These are phyloP conservation scores for Arctium minus DNA, from an alignment of 129 eudicot species.

Conservation along the genomic window DNA sequence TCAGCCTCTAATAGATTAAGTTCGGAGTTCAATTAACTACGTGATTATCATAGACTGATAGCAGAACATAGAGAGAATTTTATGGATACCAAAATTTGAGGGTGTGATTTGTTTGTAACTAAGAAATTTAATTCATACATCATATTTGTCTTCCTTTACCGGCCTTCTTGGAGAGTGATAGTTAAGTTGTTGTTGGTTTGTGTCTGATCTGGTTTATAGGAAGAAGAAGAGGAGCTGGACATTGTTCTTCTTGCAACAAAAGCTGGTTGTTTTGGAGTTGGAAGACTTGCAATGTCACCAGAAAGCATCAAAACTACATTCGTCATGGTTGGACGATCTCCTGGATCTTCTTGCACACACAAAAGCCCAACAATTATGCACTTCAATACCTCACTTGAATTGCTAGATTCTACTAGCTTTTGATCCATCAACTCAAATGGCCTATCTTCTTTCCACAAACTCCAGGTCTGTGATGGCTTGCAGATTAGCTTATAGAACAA, in stretches of 20 bases:
- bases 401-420: slow-evolving; percentile 27
- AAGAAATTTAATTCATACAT: background rate
- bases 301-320: slow-evolving; percentile 39
- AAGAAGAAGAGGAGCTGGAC: slow-evolving; percentile 18
- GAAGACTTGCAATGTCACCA: slow-evolving; percentile 32
- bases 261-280: slow-evolving; percentile 46
- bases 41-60: too few species aligned
- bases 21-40: too few species aligned
- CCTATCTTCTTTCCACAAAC: slow-evolving; percentile 38
- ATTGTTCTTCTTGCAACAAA: slow-evolving; percentile 24
- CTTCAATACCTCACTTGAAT: slow-evolving; percentile 28
- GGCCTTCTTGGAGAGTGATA: slow-evolving; percentile 16
- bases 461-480: slow-evolving; percentile 27
- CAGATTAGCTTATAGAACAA: background rate
- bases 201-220: slow-evolving; percentile 10
- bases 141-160: background rate
- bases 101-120: background rate
- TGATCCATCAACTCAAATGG: slow-evolving; percentile 29
- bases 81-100: background rate
- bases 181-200: slow-evolving; percentile 18
- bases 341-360: slow-evolving; percentile 45
- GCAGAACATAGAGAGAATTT: too few species aligned
- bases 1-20: too few species aligned
- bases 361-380: slow-evolving; percentile 39
- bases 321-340: slow-evolving; percentile 46